Evolutionary conservation across 2,329 filamentous ascomycete species (phyloP), one percentile per base, ranked within the genome.

Genomic region (Thielaviopsis populi): DNA sequence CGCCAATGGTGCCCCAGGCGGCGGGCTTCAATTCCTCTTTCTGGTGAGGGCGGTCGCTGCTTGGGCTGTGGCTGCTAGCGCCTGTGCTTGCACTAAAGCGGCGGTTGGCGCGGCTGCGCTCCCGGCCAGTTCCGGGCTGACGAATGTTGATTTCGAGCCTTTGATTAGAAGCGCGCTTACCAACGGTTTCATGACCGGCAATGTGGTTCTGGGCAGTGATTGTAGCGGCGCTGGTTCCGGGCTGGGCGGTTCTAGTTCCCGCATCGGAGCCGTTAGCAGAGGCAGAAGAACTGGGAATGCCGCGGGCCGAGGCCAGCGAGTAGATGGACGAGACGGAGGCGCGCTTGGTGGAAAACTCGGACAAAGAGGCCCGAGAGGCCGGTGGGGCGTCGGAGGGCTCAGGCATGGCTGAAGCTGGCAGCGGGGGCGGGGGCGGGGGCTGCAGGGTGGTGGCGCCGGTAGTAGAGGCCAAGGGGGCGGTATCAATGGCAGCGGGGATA

Each of bases 21-120:
- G 83, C 79, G 10, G 82, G 81, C 72, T 83, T 85, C 33, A 72
- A 75, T 69, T 83, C 79, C 70, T 86, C 80, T 71, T 80, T 82
- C 70, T 86, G 80, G 67, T 79, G 77, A 68, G 78, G 73, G 42
- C 85, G 78, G 63, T 92, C 89, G 68, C 85, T 87, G 68, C 86
- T 88, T 6, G 87, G 86, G 70, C 88, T 94, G 67, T 89, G 83
- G 71, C 87, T 94, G 74, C 88, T 94, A 46, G 86, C 83, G n/a
- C 80, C 85, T 46, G 88, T 91, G 73, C 89, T 94, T 27, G 84
- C 86, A 70, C 90, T 95, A 69, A 94, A 85, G 66, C 90, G 82
- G 67, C 90, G 80, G 72, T 89, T 87, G 22, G 79, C 83, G 70
- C 81, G 79, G 70, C 88, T 89, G 53, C 86, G 82, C 58, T 86